Percentiles rank a stretch among this genome's conserved stretches.
Conservation (phyloP, 2,329 filamentous ascomycete genomes). For the Furcasterigmium sp. region DNA sequence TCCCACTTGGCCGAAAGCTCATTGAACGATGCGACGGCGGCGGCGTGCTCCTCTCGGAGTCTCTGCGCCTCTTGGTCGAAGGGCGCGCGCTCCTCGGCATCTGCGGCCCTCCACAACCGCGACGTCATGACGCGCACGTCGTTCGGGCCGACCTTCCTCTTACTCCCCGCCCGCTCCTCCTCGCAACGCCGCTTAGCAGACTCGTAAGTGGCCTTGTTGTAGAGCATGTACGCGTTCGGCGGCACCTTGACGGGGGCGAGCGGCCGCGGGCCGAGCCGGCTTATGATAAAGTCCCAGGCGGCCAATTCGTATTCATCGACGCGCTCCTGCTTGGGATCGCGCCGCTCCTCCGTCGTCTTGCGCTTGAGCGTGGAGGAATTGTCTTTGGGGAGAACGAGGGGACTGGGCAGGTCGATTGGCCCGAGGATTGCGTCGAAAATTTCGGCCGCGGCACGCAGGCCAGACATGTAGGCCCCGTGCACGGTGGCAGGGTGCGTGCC, state of each 20-base stretch:
- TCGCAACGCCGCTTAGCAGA: conserved; percentile 54
- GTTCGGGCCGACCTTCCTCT: conserved; percentile 64
- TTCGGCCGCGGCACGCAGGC: conserved; percentile 82
- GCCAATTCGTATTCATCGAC: conserved; percentile 52
- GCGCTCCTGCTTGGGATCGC: conserved; percentile 45
- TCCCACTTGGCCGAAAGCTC: conserved; percentile 68
- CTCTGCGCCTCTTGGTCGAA: conserved; percentile 70
- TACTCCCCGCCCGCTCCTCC: conserved; percentile 54
- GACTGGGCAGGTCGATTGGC: conserved; percentile 69
- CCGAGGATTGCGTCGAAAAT: conserved; percentile 77
- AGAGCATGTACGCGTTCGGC: conserved; percentile 84
- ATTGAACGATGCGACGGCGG: conserved; percentile 54
- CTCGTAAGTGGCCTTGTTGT: conserved; percentile 75
- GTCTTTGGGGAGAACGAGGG: conserved; percentile 66
- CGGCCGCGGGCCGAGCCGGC: conserved; percentile 68
- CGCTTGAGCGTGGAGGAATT: conserved; percentile 40
- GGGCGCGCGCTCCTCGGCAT: conserved; percentile 65
- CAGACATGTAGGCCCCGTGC: conserved; percentile 92
- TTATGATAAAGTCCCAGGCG: conserved; percentile 44
- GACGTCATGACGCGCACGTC: conserved; percentile 83
- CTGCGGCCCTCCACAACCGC: conserved; percentile 82
- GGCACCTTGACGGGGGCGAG: conserved; percentile 66
- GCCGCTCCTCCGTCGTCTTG: conserved; percentile 39
- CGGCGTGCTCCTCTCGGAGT: conserved; percentile 62
- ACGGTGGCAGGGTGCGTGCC: conserved; percentile 95